A percentile compares a stretch with the other conserved stretches of the same genome.
Conservation (phyloP, 2,329 filamentous ascomycete species). For the Elsinoe perseae region DNA sequence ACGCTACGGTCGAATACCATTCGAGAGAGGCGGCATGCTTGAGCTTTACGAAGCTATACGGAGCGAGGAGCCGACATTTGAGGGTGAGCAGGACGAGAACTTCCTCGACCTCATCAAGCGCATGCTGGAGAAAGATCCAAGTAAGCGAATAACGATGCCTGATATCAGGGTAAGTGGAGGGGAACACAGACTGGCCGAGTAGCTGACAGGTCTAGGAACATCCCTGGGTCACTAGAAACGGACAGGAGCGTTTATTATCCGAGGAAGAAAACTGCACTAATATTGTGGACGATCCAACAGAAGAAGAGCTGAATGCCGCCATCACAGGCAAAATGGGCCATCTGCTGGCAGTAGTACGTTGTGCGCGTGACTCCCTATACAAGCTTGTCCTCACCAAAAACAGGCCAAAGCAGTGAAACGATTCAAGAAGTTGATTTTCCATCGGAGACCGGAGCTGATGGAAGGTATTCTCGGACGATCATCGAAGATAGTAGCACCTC, state of each 20-base stretch:
- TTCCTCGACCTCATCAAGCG: slow-evolving; percentile 67
- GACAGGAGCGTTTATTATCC: slow-evolving; percentile 68
- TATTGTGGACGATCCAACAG: slow-evolving; percentile 73
- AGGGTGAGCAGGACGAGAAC: slow-evolving; percentile 54
- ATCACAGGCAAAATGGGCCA: slow-evolving; percentile 87
- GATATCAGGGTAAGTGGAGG: slow-evolving; percentile 72
- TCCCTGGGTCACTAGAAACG: slow-evolving; percentile 81
- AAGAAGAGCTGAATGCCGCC: slow-evolving; percentile 80
- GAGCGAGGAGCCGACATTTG: slow-evolving; percentile 56
- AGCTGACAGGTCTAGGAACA: slow-evolving; percentile 56
- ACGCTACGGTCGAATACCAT: slow-evolving; percentile 80
- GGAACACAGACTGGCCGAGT: no score
- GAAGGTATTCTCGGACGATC: slow-evolving; percentile 54
- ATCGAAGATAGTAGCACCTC: slow-evolving; percentile 51
- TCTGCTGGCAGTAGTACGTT: slow-evolving; percentile 66
- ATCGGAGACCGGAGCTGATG: slow-evolving; percentile 47
- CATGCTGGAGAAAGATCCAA: slow-evolving; percentile 77
- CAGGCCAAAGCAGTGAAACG: slow-evolving; percentile 85
- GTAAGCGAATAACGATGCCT: slow-evolving; percentile 72
- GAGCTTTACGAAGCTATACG: slow-evolving; percentile 88
- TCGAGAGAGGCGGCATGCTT: slow-evolving; percentile 68
- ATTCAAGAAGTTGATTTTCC: slow-evolving; percentile 68
- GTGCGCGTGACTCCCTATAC: background rate
- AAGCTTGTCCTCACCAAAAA: background rate
- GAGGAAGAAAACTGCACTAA: slow-evolving; percentile 79